Percentiles rank a stretch among this genome's conserved stretches.
phyloP scores from a whole-genome alignment of 345 rosid species.

The Turnera subulata region DNA sequence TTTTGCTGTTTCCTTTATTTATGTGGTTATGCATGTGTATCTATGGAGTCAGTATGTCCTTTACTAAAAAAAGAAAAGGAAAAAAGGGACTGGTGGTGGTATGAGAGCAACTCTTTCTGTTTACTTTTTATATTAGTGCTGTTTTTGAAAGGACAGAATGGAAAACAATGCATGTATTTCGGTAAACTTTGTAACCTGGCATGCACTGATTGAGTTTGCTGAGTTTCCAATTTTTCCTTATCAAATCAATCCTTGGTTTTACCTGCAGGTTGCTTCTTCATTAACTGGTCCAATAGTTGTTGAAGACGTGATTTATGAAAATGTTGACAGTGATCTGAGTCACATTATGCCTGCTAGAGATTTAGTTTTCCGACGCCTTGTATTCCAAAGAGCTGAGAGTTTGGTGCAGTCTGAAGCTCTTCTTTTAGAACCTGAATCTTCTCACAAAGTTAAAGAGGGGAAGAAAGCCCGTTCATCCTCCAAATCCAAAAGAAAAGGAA shows the following conservation, averaged over 20 bases:
- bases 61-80: no score
- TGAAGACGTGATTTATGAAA: slow-evolving; percentile 84
- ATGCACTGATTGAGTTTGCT: not conserved
- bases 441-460: slow-evolving; percentile 25
- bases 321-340: slow-evolving; percentile 38
- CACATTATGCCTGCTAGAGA: slow-evolving; percentile 38
- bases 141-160: not conserved
- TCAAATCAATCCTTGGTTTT: not conserved
- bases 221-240: not conserved
- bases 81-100: no score
- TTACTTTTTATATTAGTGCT: not conserved
- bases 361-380: slow-evolving; percentile 74
- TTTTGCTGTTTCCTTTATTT: not conserved
- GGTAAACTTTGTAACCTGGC: not conserved
- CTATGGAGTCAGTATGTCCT: no score
- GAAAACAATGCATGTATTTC: no score
- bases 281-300: slow-evolving; percentile 63
- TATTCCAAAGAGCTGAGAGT: slow-evolving; percentile 70
- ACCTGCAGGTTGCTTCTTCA: slow-evolving; percentile 59
- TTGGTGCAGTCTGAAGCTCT: slow-evolving; percentile 96
- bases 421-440: slow-evolving; percentile 40
- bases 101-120: not conserved
- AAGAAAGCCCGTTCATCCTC: slow-evolving; percentile 37
- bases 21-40: not conserved
- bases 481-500: slow-evolving; percentile 48